Base-by-base conservation (phyloP, 257 asterid species). In the Agastache rugosa region DNA sequence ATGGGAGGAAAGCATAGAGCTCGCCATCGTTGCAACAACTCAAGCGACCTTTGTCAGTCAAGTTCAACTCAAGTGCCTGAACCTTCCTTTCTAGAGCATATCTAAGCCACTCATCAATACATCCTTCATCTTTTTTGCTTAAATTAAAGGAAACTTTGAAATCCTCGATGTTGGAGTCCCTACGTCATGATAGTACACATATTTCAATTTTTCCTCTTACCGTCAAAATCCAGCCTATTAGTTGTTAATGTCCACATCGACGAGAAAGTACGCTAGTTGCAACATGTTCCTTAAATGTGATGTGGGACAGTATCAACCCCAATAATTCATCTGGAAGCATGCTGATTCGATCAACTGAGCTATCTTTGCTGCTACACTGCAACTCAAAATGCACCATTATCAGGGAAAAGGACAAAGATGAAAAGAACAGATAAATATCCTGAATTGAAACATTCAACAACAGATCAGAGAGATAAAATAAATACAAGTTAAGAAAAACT, bases 21-120 rank as follows among this genome's bases (percentile, higher is more conserved):
- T 42, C 37, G 37, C 37, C 37, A 31, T 42, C 15, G 14, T 9
- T 11, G 4, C 2, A 42, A 4, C 37, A 4, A 0, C 15, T 3
- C 41, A 8, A 0, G 23, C 1, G 11, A 34, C 12, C 42, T 2
- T 12, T 0, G 10, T 20, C 22, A 4, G 4, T 64, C 34, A 64
- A 63, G 64, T 74, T 27, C 64, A 74, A 25, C 59, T 74, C 78
- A 25, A 74, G 78, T 31, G 37, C 41, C 60, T 39, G 45, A 42
- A 65, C 73, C 72, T 64, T 64, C 59, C 66, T 53, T 8, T 41
- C 22, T 14, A 73, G 34, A 48, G 77, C 77, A 37, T 50, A 74
- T 16, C 14, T 23, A 53, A 75, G n/a, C 78, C 73, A 65, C 17
- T 17, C 16, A 8, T 66, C 61, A 11, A 75, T 65, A 3, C 1